Conservation (phyloP, 2,329 filamentous ascomycete species). For the Xylariomycetidae sp. region DNA sequence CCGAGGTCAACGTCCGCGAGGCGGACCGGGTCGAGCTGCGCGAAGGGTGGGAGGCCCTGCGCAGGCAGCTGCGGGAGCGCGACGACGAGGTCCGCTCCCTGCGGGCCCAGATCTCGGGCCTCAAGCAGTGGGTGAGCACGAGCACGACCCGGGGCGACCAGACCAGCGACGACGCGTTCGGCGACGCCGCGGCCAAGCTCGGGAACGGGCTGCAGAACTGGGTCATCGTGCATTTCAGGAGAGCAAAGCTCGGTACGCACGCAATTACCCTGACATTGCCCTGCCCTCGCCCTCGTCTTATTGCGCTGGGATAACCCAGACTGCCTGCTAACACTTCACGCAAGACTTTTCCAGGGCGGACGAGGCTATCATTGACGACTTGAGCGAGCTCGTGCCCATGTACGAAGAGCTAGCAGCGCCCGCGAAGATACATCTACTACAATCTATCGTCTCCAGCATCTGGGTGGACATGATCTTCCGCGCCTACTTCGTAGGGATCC, state of each 20-base stretch:
- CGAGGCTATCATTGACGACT: conserved; percentile 34
- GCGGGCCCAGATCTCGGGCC: conserved; percentile 56
- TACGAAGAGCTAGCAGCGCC: conserved; percentile 50
- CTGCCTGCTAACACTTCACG: conserved; percentile 7
- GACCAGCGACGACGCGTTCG: conserved; percentile 62
- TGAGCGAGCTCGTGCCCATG: conserved; percentile 45
- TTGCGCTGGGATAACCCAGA: no score
- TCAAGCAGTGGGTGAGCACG: conserved; percentile 69
- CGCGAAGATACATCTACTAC: conserved; percentile 57
- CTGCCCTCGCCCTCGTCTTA: background rate
- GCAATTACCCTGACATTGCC: background rate
- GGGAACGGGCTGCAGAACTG: conserved; percentile 70
- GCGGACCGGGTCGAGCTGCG: conserved; percentile 45
- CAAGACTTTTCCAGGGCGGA: conserved; percentile 40
- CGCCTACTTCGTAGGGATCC: conserved; percentile 59
- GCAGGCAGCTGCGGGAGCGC: conserved; percentile 40
- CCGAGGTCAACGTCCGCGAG: conserved; percentile 44
- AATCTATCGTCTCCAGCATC: conserved; percentile 56
- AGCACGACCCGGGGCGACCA: conserved; percentile 59
- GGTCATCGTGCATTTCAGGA: conserved; percentile 66
- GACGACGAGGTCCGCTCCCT: conserved; percentile 54
- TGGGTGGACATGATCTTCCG: conserved; percentile 59
- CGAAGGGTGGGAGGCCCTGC: conserved; percentile 43
- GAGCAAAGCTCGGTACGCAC: conserved; percentile 50
- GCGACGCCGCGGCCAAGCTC: conserved; percentile 55